phyloP scores from a whole-genome alignment of 495 filamentous ascomycete species.

The Saxophila tyrrhenica region DNA sequence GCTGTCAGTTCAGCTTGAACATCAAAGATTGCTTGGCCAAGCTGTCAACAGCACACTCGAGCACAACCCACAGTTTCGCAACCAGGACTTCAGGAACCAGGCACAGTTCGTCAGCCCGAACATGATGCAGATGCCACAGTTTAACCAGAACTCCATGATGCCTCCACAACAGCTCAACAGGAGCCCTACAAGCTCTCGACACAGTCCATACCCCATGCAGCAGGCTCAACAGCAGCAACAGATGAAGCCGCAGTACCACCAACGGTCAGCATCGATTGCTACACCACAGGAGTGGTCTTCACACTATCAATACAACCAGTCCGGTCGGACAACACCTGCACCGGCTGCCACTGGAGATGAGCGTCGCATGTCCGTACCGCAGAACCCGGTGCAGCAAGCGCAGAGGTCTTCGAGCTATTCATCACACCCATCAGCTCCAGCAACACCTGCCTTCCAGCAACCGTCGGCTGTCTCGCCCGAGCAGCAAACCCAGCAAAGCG shows the following conservation, averaged over 20 bases:
- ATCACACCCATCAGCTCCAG: slow-evolving; percentile 7
- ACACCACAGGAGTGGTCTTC: slow-evolving; percentile 24
- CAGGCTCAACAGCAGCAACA: not conserved
- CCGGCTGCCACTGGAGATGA: slow-evolving; percentile 15
- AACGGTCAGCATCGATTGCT: slow-evolving; percentile 25
- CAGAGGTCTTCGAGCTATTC: not conserved
- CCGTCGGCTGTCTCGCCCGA: not conserved
- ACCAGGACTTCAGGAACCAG: slow-evolving; percentile 23
- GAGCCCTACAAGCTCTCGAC: slow-evolving; percentile 23
- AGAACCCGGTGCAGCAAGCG: slow-evolving; percentile 16
- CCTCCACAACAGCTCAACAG: slow-evolving; percentile 33
- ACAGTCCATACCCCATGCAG: slow-evolving; percentile 29
- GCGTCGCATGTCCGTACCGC: slow-evolving; percentile 32
- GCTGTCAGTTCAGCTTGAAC: slow-evolving; percentile 30
- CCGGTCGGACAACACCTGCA: slow-evolving; percentile 19
- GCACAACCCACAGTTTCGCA: slow-evolving; percentile 32
- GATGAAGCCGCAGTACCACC: slow-evolving; percentile 20
- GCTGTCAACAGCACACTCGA: not conserved
- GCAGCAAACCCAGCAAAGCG: not conserved
- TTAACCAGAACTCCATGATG: slow-evolving; percentile 21
- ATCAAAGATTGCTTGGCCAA: slow-evolving; percentile 1
- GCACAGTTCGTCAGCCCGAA: slow-evolving; percentile 28
- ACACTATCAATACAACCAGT: slow-evolving; percentile 9
- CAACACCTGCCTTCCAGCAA: slow-evolving; percentile 11
- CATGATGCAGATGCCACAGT: slow-evolving; percentile 16